phyloP scores from a whole-genome alignment of 2,329 filamentous ascomycete genomes.

The Epicoccum nigrum region DNA sequence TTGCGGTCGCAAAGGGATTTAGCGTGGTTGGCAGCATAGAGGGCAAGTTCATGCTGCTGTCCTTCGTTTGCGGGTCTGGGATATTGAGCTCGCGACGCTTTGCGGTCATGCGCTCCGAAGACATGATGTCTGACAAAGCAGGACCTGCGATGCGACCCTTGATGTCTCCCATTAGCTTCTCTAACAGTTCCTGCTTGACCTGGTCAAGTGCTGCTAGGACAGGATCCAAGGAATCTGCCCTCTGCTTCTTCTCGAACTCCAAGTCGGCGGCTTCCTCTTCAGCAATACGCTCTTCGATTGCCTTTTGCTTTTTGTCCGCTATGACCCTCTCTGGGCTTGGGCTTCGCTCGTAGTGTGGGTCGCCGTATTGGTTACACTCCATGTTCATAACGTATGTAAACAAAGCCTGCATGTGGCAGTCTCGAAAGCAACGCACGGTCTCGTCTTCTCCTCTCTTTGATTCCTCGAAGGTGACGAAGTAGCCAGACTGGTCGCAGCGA shows the following conservation, averaged over 20 bases:
- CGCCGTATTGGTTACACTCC: conserved; percentile 76
- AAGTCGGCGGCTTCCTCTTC: conserved; percentile 81
- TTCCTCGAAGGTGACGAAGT: conserved; percentile 89
- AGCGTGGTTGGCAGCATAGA: conserved; percentile 62
- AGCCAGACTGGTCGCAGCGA: conserved; percentile 82
- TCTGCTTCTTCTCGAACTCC: conserved; percentile 87
- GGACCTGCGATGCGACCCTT: conserved; percentile 85
- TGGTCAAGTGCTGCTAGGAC: conserved; percentile 80
- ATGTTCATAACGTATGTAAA: conserved; percentile 95
- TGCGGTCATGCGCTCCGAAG: conserved; percentile 79
- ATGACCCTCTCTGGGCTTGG: conserved; percentile 58
- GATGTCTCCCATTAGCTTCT: conserved; percentile 88
- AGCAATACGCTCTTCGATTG: conserved; percentile 69
- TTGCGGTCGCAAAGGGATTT: conserved; percentile 67
- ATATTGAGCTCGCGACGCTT: conserved; percentile 82
- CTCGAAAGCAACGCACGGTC: conserved; percentile 77
- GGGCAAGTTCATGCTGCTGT: conserved; percentile 62
- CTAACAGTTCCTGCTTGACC: conserved; percentile 78
- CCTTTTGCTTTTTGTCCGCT: conserved; percentile 61
- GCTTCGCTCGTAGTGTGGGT: conserved; percentile 65
- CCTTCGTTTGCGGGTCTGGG: conserved; percentile 65
- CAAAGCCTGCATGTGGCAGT: conserved; percentile 79
- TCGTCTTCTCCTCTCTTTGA: conserved; percentile 77
- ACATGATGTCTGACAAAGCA: conserved; percentile 78
- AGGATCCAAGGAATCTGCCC: conserved; percentile 90